A percentile compares a stretch with the other conserved stretches of the same genome.
Conservation (phyloP, 1,139 yeast genomes). For the Hemisphaericaspora subhashii region DNA sequence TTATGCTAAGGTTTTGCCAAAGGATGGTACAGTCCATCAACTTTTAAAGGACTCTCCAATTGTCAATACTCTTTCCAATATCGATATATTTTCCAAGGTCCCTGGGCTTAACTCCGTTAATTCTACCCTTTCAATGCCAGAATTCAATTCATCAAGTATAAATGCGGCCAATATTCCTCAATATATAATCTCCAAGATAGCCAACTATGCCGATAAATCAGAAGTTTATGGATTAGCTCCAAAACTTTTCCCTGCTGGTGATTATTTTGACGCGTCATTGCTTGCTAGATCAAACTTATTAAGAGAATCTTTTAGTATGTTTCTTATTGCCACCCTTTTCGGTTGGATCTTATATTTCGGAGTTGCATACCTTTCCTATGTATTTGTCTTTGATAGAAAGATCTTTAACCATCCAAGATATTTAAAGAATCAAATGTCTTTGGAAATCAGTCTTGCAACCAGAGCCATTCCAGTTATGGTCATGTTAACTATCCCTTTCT, state of each 20-base stretch:
- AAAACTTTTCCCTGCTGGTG: constrained; percentile 41
- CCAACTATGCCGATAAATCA: constrained; percentile 28
- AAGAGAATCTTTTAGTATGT: constrained; percentile 70
- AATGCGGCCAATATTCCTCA: constrained; percentile 15
- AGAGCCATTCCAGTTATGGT: constrained; percentile 91
- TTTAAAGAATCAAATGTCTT: constrained; percentile 83
- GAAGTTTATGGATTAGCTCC: constrained; percentile 44
- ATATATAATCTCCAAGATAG: constrained; percentile 17
- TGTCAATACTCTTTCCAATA: constrained; percentile 6
- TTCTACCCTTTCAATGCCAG: constrained; percentile 5
- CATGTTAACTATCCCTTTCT: constrained; percentile 83
- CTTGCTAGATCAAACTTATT: constrained; percentile 69
- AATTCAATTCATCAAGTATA: constrained; percentile 8
- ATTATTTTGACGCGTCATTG: constrained; percentile 58
- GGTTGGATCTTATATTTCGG: constrained; percentile 79
- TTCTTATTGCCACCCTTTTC: constrained; percentile 72
- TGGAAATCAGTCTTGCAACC: constrained; percentile 78
- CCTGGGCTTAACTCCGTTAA: not conserved
- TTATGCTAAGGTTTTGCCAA: constrained; percentile 55
- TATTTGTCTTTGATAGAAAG: constrained; percentile 77
- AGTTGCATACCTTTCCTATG: constrained; percentile 76
- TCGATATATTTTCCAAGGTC: not conserved
- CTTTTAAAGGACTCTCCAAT: constrained; percentile 11
- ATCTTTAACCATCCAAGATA: constrained; percentile 95
- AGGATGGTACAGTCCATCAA: constrained; percentile 26